These are phyloP conservation scores for Scheffersomyces lignicola DNA, from an alignment of 1,139 yeast genomes.

Conservation along the genomic window DNA sequence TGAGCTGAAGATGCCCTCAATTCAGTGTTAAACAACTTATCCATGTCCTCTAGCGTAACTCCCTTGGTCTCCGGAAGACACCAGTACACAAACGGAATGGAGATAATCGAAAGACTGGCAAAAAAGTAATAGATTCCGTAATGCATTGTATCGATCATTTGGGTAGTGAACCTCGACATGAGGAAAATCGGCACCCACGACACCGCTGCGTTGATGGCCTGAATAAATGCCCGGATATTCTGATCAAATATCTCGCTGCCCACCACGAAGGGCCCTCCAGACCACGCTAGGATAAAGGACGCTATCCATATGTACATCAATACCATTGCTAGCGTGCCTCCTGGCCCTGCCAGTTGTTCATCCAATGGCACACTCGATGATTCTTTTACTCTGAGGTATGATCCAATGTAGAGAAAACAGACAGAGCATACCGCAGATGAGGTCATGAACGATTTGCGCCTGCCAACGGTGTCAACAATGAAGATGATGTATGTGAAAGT, in stretches of 20 bases:
- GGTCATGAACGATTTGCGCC: slow-evolving; percentile 40
- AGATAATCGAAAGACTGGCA: slow-evolving; percentile 31
- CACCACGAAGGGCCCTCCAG: slow-evolving; percentile 46
- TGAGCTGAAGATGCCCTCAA: slow-evolving; percentile 34
- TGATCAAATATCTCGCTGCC: slow-evolving; percentile 46
- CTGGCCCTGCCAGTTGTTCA: slow-evolving; percentile 36
- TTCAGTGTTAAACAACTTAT: slow-evolving; percentile 30
- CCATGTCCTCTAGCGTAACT: slow-evolving; percentile 47
- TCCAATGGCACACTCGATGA: slow-evolving; percentile 33
- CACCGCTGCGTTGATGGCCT: slow-evolving; percentile 44
- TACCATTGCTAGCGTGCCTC: slow-evolving; percentile 44
- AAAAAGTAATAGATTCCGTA: slow-evolving; percentile 45
- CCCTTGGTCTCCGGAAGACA: slow-evolving; percentile 43
- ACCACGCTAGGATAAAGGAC: slow-evolving; percentile 44
- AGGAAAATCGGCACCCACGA: slow-evolving; percentile 46
- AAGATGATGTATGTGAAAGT: slow-evolving; percentile 37
- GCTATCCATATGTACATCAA: slow-evolving; percentile 49
- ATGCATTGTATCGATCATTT: slow-evolving; percentile 39
- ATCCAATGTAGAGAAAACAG: slow-evolving; percentile 47
- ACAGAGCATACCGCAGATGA: slow-evolving; percentile 37
- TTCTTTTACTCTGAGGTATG: slow-evolving; percentile 38
- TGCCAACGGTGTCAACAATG: slow-evolving; percentile 39
- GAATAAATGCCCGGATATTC: slow-evolving; percentile 42
- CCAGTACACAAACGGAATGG: slow-evolving; percentile 39
- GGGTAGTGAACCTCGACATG: slow-evolving; percentile 38